Evolutionary conservation across 1,284 basidiomycete species (phyloP).

Genomic region (Kwoniella shivajii): DNA sequence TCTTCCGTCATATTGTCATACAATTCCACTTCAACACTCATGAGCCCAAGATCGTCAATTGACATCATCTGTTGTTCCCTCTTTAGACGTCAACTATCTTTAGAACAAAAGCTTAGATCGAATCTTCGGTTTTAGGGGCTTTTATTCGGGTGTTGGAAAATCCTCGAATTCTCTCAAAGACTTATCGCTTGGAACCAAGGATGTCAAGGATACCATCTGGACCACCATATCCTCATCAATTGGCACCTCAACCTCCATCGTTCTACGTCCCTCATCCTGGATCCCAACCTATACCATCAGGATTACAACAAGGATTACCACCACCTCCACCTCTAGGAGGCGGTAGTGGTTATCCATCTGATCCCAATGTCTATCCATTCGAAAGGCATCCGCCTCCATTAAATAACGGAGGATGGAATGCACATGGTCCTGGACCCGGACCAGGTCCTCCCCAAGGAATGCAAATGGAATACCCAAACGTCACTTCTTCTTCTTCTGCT

Average conservation of each 20-base stretch:
- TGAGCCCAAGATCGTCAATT: no score
- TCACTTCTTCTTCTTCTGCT: no score
- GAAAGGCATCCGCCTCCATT: constrained; percentile 10
- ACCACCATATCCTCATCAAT: constrained; percentile 12
- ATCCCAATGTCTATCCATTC: constrained; percentile 9
- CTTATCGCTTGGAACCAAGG: no score
- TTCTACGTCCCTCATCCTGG: background rate
- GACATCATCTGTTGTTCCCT: no score
- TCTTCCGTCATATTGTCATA: no score
- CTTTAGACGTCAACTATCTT: no score
- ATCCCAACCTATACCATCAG: background rate
- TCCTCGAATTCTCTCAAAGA: no score
- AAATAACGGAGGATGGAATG: constrained; percentile 3
- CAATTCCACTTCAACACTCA: no score
- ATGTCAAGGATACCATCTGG: constrained; percentile 24
- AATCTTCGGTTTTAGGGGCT: no score
- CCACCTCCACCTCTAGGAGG: background rate
- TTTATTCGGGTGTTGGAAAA: no score
- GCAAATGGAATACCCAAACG: no score
- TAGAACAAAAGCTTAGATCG: no score
- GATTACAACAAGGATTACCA: constrained; percentile 5
- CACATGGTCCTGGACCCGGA: background rate
- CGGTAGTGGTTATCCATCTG: background rate
- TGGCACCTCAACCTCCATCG: background rate
- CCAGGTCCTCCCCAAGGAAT: background rate